A percentile compares a stretch with the other conserved stretches of the same genome.
Conservation (phyloP, 352 stramenopile species). For the Lagenidium giganteum region DNA sequence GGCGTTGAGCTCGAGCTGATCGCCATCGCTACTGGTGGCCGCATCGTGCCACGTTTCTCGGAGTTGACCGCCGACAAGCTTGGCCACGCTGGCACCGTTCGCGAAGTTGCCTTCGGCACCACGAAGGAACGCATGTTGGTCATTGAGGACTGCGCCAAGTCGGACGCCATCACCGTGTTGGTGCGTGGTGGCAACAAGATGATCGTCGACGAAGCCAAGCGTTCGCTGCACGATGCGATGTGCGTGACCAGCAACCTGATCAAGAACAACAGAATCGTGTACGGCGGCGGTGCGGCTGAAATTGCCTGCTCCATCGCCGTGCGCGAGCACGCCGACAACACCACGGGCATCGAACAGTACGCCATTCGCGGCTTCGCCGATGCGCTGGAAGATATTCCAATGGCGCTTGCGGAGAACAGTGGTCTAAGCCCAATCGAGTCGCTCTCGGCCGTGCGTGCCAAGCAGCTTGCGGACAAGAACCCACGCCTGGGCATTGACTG, state of each 20-base stretch:
- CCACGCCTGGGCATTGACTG: constrained; percentile 96
- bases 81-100: constrained; percentile 90
- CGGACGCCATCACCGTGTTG: constrained; percentile 97
- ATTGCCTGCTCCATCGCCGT: constrained; percentile 97
- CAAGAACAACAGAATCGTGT: constrained; percentile 99
- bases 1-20: constrained; percentile 99
- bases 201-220: constrained; percentile 99
- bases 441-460: constrained; percentile 95
- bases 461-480: constrained; percentile 93
- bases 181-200: constrained; percentile 99
- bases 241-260: constrained; percentile 99
- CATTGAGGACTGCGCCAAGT: constrained; percentile 98
- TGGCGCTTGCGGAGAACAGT: constrained; percentile 99
- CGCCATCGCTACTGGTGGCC: constrained; percentile 97
- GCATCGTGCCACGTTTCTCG: constrained; percentile 98
- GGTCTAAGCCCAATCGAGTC: constrained; percentile 97
- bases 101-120: constrained; percentile 97
- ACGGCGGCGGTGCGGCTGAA: constrained; percentile 97
- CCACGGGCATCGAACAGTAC: constrained; percentile 92
- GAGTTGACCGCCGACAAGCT: constrained; percentile 98
- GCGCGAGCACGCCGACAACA: constrained; percentile 80
- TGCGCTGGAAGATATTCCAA: constrained; percentile 99
- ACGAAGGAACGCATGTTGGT: constrained; percentile 98
- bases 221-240: constrained; percentile 99
- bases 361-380: constrained; percentile 98